Percentiles rank a stretch among this genome's conserved stretches.
phyloP scores from a whole-genome alignment of 2,329 filamentous ascomycete species.

The Aspergillus arachidicola region DNA sequence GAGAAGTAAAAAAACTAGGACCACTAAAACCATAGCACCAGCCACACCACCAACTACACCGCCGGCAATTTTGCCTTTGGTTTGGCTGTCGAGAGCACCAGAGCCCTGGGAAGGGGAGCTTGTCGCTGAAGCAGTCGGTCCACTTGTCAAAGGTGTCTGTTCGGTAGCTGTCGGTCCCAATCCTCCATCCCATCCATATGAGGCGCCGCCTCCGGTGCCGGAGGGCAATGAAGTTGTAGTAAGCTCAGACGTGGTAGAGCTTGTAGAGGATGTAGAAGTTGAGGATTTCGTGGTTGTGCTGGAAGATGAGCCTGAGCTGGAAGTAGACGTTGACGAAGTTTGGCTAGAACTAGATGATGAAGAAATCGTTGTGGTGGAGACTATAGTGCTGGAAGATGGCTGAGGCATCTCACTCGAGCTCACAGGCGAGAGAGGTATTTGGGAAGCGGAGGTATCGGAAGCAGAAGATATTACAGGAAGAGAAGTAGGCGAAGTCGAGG shows the following conservation, averaged over 20 bases:
- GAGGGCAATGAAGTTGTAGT: slow-evolving; percentile 6
- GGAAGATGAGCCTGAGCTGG: slow-evolving; percentile 1
- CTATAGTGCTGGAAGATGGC: neutral
- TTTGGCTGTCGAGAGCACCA: slow-evolving; percentile 27
- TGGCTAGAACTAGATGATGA: slow-evolving; percentile 2
- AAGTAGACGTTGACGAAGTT: slow-evolving; percentile 4
- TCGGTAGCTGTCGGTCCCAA: slow-evolving; percentile 11
- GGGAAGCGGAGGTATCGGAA: neutral
- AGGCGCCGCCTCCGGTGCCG: slow-evolving; percentile 1
- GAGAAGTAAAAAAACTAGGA: slow-evolving; percentile 37
- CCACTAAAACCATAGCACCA: slow-evolving; percentile 54
- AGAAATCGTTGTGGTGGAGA: neutral
- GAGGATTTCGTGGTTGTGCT: slow-evolving; percentile 6
- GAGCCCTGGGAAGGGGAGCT: slow-evolving; percentile 16
- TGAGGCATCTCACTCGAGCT: slow-evolving; percentile 2
- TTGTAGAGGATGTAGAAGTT: slow-evolving; percentile 7
- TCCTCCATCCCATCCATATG: slow-evolving; percentile 16
- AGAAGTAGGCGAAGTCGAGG: slow-evolving; percentile 5
- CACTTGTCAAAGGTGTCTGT: neutral
- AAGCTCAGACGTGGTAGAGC: slow-evolving; percentile 6
- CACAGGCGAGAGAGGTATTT: slow-evolving; percentile 1
- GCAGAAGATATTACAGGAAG: slow-evolving; percentile 1
- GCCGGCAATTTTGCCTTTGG: slow-evolving; percentile 60
- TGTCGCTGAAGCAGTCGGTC: slow-evolving; percentile 8
- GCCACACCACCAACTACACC: slow-evolving; percentile 66